Percentiles rank a stretch among this genome's conserved stretches.
Conservation (phyloP, 805 yeast genomes). For the Saturnispora silvae region DNA sequence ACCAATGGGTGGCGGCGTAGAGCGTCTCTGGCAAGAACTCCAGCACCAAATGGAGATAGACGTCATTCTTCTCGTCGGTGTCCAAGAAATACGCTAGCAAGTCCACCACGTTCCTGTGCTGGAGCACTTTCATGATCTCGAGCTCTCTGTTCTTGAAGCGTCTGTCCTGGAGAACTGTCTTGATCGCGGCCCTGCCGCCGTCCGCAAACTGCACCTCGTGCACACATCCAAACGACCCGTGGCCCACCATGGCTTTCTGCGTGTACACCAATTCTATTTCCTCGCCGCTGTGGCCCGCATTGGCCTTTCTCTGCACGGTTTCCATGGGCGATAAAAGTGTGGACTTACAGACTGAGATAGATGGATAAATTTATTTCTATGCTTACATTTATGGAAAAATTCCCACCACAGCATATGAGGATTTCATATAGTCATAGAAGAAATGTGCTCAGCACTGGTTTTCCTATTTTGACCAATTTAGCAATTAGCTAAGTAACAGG, state of each 20-base stretch:
- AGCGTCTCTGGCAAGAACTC: constrained; percentile 96
- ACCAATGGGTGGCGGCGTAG: constrained; percentile 82
- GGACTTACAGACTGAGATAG: no score
- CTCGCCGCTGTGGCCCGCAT: constrained; percentile 4
- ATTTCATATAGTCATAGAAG: no score
- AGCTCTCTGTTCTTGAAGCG: constrained; percentile 90
- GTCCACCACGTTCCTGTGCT: constrained; percentile 81
- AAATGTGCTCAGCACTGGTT: neutral
- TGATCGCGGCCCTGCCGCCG: constrained; percentile 80
- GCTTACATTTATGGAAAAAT: no score
- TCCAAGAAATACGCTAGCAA: constrained; percentile 80
- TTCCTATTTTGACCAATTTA: neutral
- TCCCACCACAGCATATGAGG: no score
- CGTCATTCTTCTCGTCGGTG: constrained; percentile 51
- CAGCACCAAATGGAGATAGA: constrained; percentile 78
- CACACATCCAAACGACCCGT: constrained; percentile 98
- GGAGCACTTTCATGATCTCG: constrained; percentile 85
- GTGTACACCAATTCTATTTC: constrained; percentile 50
- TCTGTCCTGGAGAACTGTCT: constrained; percentile 92
- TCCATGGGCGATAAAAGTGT: no score
- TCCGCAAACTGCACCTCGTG: constrained; percentile 75
- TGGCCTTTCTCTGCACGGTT: constrained; percentile 4
- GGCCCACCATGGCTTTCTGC: constrained; percentile 88
- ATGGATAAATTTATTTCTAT: no score
- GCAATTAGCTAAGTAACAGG: no score